These are phyloP conservation scores for Apostasia shenzhenica DNA, from an alignment of 106 monocot species.

Conservation along the genomic window DNA sequence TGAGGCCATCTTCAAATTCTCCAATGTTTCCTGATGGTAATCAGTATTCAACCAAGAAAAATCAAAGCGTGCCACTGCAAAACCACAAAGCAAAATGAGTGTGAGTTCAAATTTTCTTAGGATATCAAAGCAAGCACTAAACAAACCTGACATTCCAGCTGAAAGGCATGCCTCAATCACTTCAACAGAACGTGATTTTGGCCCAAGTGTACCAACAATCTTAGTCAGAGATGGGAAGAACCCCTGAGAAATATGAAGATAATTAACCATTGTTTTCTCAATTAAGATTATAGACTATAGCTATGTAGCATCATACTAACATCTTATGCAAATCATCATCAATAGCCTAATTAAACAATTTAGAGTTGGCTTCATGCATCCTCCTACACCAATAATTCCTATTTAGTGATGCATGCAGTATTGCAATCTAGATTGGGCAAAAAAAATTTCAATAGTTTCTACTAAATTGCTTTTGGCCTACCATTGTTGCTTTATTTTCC, in stretches of 20 bases:
- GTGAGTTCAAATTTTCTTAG: not conserved
- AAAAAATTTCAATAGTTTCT: not conserved
- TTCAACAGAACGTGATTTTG: conserved; percentile 69
- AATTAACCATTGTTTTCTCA: not conserved
- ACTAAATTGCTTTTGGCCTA: not conserved
- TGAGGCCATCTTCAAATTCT: conserved; percentile 63
- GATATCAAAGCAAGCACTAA: not conserved
- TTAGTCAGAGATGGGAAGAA: conserved; percentile 55
- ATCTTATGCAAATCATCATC: not conserved
- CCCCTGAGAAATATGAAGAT: conserved; percentile 21
- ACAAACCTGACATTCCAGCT: conserved; percentile 82
- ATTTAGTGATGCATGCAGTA: too few species aligned
- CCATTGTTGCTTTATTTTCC: too few species aligned
- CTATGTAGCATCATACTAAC: not conserved
- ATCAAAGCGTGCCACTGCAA: conserved; percentile 82
- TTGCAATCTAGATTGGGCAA: not conserved
- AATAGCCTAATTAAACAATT: not conserved
- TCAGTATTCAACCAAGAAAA: conserved; percentile 66
- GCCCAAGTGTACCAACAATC: conserved; percentile 69
- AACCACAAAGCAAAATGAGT: conserved; percentile 5
- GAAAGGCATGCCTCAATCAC: conserved; percentile 55
- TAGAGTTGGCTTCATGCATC: not conserved
- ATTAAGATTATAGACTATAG: not conserved
- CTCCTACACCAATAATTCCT: not conserved
- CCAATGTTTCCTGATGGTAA: conserved; percentile 83